Base-by-base conservation (phyloP, 768 basidiomycete genomes). In the Ephemerocybe angulata region DNA sequence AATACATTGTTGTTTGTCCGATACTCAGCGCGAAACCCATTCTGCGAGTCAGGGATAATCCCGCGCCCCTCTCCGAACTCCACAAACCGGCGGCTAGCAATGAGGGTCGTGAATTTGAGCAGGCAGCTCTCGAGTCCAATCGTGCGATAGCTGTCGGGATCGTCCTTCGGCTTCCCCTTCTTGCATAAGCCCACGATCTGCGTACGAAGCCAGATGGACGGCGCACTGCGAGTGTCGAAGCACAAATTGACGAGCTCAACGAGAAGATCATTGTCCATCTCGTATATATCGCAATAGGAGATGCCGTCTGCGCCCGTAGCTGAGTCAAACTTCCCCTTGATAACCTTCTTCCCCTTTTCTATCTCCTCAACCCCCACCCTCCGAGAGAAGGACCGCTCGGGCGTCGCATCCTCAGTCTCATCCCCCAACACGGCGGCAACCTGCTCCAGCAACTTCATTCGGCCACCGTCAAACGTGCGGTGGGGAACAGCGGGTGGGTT, bases 191-290 rank as follows among this genome's bases (percentile, higher is more conserved):
- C n/a, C n/a, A n/a, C n/a, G n/a, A n/a, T n/a, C n/a, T n/a, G n/a
- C n/a, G n/a, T n/a, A n/a, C n/a, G n/a, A n/a, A n/a, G n/a, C n/a
- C 65, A 66, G 2, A 43, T 28, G 3, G 49, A 22, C 2, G 63
- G 65, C 3, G 51, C 50, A 19, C 59, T 55, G 11, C 15, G 12
- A 2, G 6, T 13, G 3, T 21, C 13, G 0, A 65, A 41, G 28
- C 60, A 63, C 11, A 38, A 4, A 37, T 62, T 65, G 35, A 57
- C 54, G 2, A 65, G 51, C 8, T 54, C 37, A 3, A 25, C 31
- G 2, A 65, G 57, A 6, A 8, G 11, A 15, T 55, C 53, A 19
- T 60, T 56, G 17, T 52, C 35, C 5, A 58, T 59, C 50, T 41
- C 22, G 15, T 33, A 8, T 10, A 58, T 49, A 2, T 58, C 29